Base-by-base conservation (phyloP, 129 eudicot species). In the Solidago caesia region DNA sequence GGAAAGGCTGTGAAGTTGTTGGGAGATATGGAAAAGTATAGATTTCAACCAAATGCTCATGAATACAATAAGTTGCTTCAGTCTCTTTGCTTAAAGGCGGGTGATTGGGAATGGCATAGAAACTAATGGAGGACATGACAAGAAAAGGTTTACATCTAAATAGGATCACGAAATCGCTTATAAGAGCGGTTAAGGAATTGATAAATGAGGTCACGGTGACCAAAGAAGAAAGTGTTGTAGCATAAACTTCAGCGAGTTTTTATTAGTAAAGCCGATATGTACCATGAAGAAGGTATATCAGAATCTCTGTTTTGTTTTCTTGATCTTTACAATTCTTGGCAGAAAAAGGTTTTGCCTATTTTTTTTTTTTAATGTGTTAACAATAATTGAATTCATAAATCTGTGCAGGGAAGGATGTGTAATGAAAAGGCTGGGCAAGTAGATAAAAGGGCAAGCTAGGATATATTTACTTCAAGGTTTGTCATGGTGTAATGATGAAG, bases 371-470 rank as follows among this genome's bases (percentile, higher is more conserved):
- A 21, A n/a, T 43, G 71, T 15, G 46, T 66, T 9, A 12, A 66
- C 51, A n/a, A 8, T 48, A 16, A n/a, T 3, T 44, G 61, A 68
- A n/a, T n/a, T 61, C 51, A 14, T 25, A 6, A 29, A 53, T 56
- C n/a, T 46, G 77, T 81, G 25, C 80, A 95, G 99, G 99, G 96
- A 61, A 85, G 91, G 75, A 14, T 77, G 25, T 86, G 77, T 45
- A 85, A 79, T 63, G 89, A 85, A 71, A 82, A 68, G 82, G 99
- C 97, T 65, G 86, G 83, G 55, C 86, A 89, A 63, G 97, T 92
- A 56, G 99, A 95, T 84, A 84, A 80, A 83, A 91, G 82, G 82
- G 99, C 99, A 70, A 87, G 99, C 87, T 87, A 79, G 65, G 89
- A 95, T 80, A 95, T 95, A 81, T 95, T 95, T 39, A 63, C 68